Conservation (phyloP, 108 stramenopile species). For the Cafeteria roenbergensis region DNA sequence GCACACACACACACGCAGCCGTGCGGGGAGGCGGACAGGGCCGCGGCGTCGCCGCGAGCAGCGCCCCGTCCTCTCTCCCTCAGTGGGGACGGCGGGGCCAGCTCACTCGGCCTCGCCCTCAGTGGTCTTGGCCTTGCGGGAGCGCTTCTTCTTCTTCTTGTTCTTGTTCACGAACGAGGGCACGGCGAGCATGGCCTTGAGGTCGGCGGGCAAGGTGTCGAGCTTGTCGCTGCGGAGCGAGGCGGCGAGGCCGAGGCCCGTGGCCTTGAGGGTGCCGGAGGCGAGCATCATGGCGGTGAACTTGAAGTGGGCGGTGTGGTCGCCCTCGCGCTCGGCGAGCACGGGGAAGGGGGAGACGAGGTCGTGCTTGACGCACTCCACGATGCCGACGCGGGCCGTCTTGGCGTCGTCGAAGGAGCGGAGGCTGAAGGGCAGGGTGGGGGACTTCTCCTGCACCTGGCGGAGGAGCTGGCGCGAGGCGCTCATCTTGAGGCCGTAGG, state of each 20-base stretch:
- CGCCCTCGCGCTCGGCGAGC: slow-evolving; percentile 66
- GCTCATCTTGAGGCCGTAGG: slow-evolving; percentile 88
- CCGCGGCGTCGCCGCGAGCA: too few species aligned
- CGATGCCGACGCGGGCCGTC: slow-evolving; percentile 76
- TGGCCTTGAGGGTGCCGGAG: slow-evolving; percentile 71
- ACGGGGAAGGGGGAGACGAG: slow-evolving; percentile 82
- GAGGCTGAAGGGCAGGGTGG: slow-evolving; percentile 87
- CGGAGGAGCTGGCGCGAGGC: slow-evolving; percentile 64
- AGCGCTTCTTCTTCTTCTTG: not conserved
- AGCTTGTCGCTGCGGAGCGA: not conserved
- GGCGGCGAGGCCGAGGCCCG: slow-evolving; percentile 42
- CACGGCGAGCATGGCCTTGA: not conserved
- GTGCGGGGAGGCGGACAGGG: too few species aligned
- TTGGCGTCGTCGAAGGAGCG: slow-evolving; percentile 82
- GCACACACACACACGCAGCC: too few species aligned
- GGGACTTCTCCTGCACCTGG: slow-evolving; percentile 82
- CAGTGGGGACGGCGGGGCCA: not conserved
- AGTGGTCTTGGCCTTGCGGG: not conserved
- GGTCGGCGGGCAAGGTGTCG: not conserved
- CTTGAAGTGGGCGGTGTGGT: slow-evolving; percentile 86
- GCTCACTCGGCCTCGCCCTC: not conserved
- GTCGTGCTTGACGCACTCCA: slow-evolving; percentile 77
- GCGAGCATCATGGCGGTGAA: slow-evolving; percentile 85
- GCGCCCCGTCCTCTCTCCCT: too few species aligned
- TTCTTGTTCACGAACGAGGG: not conserved